Evolutionary conservation across 2,329 filamentous ascomycete species (phyloP), one percentile per base, ranked within the genome.

Genomic region (Cladorrhinum sp.): DNA sequence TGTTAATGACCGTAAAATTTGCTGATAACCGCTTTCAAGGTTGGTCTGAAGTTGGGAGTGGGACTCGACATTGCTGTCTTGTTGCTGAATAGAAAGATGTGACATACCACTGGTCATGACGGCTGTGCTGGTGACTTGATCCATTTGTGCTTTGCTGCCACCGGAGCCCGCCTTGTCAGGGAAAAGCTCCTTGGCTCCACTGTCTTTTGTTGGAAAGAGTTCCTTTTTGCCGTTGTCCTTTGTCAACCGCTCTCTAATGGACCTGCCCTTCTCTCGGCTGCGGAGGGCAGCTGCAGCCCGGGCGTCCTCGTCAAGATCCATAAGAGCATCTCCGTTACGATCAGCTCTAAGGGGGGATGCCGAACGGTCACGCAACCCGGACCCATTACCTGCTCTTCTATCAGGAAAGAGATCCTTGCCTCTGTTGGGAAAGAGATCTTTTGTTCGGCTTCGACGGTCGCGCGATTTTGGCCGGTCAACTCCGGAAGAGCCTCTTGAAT

Each of bases 341-440:
- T 77, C 75, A 16, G 41, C 41, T 18, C 79, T 76, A 16, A 66
- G 66, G 0, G 83, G 83, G 10, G 82, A 85, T 10, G 80, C 80
- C 4, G 83, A 86, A 13, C 83, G 77, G 48, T 78, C 77, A 48
- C 81, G 75, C 27, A 73, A 51, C 66, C 72, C 55, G 65, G 61
- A 53, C 68, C 67, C 16, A 64, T 64, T 51, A 70, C 73, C 25
- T 27, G 66, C 50, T 2, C 61, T 57, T 48, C 69, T 72, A 48
- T 71, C 73, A 1, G 84, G 81, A 67, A 92, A 91, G 5, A 92
- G 78, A 71, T 92, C 89, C 69, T 82, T 87, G 55, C 78, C 78
- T 12, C 75, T 74, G 63, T 84, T 85, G 41, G 84, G 81, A 67
- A 92, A 91, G 5, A 92, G 78, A 71, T 92, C 89, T 69, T 82